Conservation (phyloP, 495 filamentous ascomycete species). For the Xylaria grammica region DNA sequence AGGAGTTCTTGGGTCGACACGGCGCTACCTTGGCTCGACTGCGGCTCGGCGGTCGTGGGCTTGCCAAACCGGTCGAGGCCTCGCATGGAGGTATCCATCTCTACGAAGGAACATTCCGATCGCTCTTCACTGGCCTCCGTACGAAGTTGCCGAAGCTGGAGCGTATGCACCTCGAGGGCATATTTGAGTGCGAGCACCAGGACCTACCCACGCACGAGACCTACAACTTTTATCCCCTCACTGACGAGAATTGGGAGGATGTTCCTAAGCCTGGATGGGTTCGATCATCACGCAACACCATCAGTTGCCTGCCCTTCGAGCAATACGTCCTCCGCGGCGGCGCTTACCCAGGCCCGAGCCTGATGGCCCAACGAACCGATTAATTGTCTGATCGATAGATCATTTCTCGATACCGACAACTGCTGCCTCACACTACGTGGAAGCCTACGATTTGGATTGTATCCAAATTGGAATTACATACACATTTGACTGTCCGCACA, state of each 20-base stretch:
- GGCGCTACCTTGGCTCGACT: constrained; percentile 45
- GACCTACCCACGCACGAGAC: constrained; percentile 44
- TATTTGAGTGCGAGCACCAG: constrained; percentile 48
- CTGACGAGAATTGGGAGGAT: constrained; percentile 48
- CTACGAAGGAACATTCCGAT: constrained; percentile 49
- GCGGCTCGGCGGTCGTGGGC: constrained; percentile 51
- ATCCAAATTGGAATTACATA: not conserved
- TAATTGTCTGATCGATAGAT: constrained; percentile 11
- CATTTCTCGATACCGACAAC: not conserved
- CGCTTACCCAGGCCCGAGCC: constrained; percentile 38
- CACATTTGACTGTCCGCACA: not conserved
- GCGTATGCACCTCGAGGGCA: constrained; percentile 52
- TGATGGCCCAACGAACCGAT: constrained; percentile 25
- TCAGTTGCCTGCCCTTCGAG: constrained; percentile 49
- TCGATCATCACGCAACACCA: constrained; percentile 40
- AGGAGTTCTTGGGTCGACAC: constrained; percentile 48
- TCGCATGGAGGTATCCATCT: constrained; percentile 52
- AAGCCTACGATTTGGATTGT: not conserved
- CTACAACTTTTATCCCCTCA: constrained; percentile 50
- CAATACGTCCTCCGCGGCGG: constrained; percentile 48
- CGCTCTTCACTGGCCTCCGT: constrained; percentile 46
- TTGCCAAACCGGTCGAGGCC: constrained; percentile 45
- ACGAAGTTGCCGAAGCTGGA: constrained; percentile 41
- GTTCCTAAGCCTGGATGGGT: constrained; percentile 32
- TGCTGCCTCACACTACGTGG: not conserved